Conservation (phyloP, 2,329 filamentous ascomycete genomes). For the Apiospora saccharicola region DNA sequence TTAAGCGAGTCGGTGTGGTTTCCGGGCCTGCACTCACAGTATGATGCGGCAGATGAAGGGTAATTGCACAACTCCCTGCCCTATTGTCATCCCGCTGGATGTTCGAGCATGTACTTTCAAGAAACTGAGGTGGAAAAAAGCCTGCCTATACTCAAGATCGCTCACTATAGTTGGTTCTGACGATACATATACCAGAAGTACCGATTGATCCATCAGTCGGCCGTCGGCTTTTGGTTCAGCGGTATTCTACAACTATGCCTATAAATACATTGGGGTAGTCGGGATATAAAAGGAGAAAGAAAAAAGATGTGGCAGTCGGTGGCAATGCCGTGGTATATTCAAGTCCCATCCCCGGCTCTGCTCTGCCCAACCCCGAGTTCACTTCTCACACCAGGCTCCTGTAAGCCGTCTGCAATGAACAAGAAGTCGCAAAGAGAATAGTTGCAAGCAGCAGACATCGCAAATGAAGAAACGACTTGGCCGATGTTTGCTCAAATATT, state of each 20-base stretch:
- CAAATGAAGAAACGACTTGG: neutral
- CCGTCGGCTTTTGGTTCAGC: too few relatives aligned
- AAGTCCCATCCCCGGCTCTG: neutral
- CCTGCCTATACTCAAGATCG: constrained; percentile 4
- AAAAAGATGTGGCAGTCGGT: neutral
- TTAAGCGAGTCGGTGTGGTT: neutral
- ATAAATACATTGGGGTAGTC: constrained; percentile 14
- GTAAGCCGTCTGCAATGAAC: neutral
- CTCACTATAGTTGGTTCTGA: too few relatives aligned
- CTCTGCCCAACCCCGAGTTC: neutral
- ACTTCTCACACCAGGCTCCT: neutral
- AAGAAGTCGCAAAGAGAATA: constrained; percentile 1
- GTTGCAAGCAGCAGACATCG: neutral
- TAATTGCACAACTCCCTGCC: neutral
- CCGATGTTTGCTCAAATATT: constrained; percentile 12
- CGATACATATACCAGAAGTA: too few relatives aligned
- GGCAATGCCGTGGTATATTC: constrained; percentile 7
- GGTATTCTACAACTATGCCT: too few relatives aligned
- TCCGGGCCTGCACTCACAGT: neutral
- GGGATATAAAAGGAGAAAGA: neutral
- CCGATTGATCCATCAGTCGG: too few relatives aligned
- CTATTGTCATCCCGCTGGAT: neutral
- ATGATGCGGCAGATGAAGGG: neutral
- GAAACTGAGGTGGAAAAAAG: neutral
- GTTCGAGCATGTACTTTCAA: neutral